A percentile compares a stretch with the other conserved stretches of the same genome.
These are phyloP conservation scores for Boletus barrowsii DNA, from an alignment of 768 basidiomycete genomes.

Conservation along the genomic window DNA sequence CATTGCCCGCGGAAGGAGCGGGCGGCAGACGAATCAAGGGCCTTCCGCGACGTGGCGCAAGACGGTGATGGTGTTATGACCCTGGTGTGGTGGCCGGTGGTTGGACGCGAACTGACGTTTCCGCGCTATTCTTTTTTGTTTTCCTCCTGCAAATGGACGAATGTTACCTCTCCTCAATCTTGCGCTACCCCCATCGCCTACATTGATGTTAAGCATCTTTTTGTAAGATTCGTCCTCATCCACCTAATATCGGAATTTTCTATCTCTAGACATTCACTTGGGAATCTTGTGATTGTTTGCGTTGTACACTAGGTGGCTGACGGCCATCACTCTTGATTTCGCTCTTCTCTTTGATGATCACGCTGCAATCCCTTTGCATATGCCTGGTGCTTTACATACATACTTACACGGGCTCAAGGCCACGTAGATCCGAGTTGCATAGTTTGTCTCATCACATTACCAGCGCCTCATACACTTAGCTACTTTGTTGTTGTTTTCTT, in stretches of 20 bases:
- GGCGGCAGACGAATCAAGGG: slow-evolving; percentile 50
- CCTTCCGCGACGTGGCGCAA: slow-evolving; percentile 44
- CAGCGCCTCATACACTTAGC: slow-evolving; percentile 21
- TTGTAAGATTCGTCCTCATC: slow-evolving; percentile 2
- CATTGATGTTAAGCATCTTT: slow-evolving; percentile 27
- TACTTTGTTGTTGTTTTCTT: slow-evolving; percentile 20
- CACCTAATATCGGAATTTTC: slow-evolving; percentile 8
- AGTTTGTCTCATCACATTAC: slow-evolving; percentile 17
- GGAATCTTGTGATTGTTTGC: slow-evolving; percentile 15
- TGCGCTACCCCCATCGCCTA: slow-evolving; percentile 19
- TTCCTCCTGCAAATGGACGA: slow-evolving; percentile 12
- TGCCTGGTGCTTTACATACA: slow-evolving; percentile 19
- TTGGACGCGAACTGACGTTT: slow-evolving; percentile 7
- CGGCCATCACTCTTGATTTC: slow-evolving; percentile 25
- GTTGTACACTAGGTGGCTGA: slow-evolving; percentile 27
- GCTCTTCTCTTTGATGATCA: slow-evolving; percentile 1
- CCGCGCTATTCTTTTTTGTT: slow-evolving; percentile 3
- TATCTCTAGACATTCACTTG: slow-evolving; percentile 11
- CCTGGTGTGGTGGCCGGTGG: slow-evolving; percentile 11
- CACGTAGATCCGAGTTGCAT: slow-evolving; percentile 27
- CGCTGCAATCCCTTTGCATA: slow-evolving; percentile 15
- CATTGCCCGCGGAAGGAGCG: slow-evolving; percentile 36
- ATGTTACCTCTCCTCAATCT: slow-evolving; percentile 8
- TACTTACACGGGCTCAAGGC: slow-evolving; percentile 37
- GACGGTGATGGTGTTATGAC: slow-evolving; percentile 19